Evolutionary conservation across 108 stramenopile genomes (phyloP).

Genomic region (Pseudonitzschia pungens): DNA sequence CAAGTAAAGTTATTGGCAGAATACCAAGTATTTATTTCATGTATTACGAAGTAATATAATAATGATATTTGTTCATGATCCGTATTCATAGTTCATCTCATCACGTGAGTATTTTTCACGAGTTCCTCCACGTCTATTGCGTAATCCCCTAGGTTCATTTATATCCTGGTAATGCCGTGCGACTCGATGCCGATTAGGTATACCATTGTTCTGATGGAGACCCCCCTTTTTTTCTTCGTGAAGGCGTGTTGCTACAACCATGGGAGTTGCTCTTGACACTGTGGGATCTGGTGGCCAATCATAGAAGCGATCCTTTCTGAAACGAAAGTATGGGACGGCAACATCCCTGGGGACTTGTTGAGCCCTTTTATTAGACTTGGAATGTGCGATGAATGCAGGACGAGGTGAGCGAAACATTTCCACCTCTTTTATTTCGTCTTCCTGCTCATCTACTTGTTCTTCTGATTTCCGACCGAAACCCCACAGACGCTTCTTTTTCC

Average conservation of each 20-base stretch:
- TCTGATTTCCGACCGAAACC: conserved; percentile 27
- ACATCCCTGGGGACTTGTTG: conserved; percentile 42
- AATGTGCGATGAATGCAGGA: conserved; percentile 35
- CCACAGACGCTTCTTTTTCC: conserved; percentile 26
- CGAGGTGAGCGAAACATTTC: conserved; percentile 35
- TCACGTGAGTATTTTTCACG: not conserved
- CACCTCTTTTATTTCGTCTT: conserved; percentile 19
- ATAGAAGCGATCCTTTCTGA: conserved; percentile 57
- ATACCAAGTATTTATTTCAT: too few species aligned
- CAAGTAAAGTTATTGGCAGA: too few species aligned
- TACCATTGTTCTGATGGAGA: not conserved
- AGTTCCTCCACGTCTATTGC: conserved; percentile 1
- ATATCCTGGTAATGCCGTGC: not conserved
- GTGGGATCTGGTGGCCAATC: conserved; percentile 72
- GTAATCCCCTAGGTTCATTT: not conserved
- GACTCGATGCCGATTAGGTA: not conserved
- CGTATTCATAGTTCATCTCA: not conserved
- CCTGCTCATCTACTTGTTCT: conserved; percentile 18
- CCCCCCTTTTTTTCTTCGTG: not conserved
- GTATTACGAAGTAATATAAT: too few species aligned
- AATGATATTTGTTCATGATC: too few species aligned
- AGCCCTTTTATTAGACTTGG: conserved; percentile 19
- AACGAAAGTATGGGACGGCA: conserved; percentile 52
- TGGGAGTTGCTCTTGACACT: conserved; percentile 51
- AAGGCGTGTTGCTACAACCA: conserved; percentile 12